Percentiles rank a stretch among this genome's conserved stretches.
phyloP scores from a whole-genome alignment of 768 basidiomycete species.

The Crucibulum laeve region DNA sequence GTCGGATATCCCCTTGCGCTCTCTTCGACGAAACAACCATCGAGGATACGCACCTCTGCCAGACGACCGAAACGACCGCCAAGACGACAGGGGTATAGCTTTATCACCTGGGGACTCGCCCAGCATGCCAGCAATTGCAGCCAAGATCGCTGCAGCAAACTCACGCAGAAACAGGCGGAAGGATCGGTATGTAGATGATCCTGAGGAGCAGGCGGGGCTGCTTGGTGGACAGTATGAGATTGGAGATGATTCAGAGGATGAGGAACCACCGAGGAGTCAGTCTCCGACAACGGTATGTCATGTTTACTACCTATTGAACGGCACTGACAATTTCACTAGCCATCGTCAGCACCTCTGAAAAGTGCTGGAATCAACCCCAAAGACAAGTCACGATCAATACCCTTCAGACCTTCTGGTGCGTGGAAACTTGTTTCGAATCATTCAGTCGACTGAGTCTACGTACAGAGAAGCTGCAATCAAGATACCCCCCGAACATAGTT shows the following conservation, averaged over 20 bases:
- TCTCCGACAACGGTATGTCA: conserved; percentile 13
- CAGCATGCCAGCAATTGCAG: conserved; percentile 21
- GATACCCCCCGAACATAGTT: conserved; percentile 84
- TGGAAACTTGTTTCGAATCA: not conserved
- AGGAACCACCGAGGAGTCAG: conserved; percentile 8
- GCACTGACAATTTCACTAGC: conserved; percentile 10
- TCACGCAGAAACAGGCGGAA: conserved; percentile 37
- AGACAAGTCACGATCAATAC: conserved; percentile 74
- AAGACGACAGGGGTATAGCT: conserved; percentile 12
- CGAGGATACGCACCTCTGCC: conserved; percentile 46
- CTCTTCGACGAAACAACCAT: conserved; percentile 48
- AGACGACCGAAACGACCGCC: conserved; percentile 18
- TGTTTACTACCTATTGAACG: not conserved
- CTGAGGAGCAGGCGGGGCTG: conserved; percentile 57
- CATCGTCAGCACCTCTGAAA: conserved; percentile 16
- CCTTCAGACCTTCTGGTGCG: conserved; percentile 70
- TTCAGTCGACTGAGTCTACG: conserved; percentile 3
- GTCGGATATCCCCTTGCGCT: conserved; percentile 72
- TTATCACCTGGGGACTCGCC: conserved; percentile 13
- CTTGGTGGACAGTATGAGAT: conserved; percentile 35
- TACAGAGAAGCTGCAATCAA: conserved; percentile 65
- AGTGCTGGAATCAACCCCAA: conserved; percentile 31
- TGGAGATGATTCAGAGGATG: conserved; percentile 32
- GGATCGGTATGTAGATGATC: conserved; percentile 59
- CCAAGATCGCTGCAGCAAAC: conserved; percentile 21